Evolutionary conservation across 1,284 basidiomycete species (phyloP).

Genomic region (Psilocybe mexicana): DNA sequence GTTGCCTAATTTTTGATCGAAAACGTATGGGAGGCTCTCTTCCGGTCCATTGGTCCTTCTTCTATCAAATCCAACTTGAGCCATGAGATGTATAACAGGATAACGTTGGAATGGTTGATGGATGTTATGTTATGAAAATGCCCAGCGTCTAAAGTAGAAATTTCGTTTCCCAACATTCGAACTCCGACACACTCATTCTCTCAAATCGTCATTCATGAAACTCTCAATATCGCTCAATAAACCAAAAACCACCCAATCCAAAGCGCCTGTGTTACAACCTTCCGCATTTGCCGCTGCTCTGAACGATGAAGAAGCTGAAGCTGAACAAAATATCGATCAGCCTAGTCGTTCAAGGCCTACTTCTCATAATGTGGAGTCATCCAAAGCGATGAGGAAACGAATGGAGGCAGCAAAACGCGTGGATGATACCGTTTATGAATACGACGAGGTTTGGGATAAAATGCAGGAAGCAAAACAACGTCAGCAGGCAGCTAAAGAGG

Average conservation of each 20-base stretch:
- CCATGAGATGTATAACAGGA: slow-evolving; percentile 32
- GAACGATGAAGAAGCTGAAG: slow-evolving; percentile 62
- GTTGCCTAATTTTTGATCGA: slow-evolving; percentile 39
- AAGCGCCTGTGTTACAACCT: slow-evolving; percentile 53
- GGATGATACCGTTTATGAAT: slow-evolving; percentile 89
- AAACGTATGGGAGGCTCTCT: slow-evolving; percentile 69
- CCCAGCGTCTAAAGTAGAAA: slow-evolving; percentile 10
- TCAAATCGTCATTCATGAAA: slow-evolving; percentile 52
- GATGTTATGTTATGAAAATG: too few species aligned
- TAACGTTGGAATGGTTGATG: neutral
- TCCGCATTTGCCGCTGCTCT: slow-evolving; percentile 60
- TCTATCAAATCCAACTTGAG: slow-evolving; percentile 71
- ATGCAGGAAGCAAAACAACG: slow-evolving; percentile 87
- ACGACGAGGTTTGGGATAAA: slow-evolving; percentile 94
- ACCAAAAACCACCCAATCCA: slow-evolving; percentile 42
- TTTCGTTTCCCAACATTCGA: slow-evolving; percentile 8
- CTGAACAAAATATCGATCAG: slow-evolving; percentile 38
- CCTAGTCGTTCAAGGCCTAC: slow-evolving; percentile 40
- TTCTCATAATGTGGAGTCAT: slow-evolving; percentile 58
- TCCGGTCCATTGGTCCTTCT: slow-evolving; percentile 89
- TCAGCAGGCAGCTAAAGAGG: slow-evolving; percentile 75
- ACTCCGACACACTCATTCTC: slow-evolving; percentile 25
- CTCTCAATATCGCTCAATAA: slow-evolving; percentile 78
- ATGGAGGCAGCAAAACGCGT: slow-evolving; percentile 78
- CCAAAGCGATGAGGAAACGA: slow-evolving; percentile 61